Base-by-base conservation (phyloP, 805 yeast species). In the Ogataea dorogensis region DNA sequence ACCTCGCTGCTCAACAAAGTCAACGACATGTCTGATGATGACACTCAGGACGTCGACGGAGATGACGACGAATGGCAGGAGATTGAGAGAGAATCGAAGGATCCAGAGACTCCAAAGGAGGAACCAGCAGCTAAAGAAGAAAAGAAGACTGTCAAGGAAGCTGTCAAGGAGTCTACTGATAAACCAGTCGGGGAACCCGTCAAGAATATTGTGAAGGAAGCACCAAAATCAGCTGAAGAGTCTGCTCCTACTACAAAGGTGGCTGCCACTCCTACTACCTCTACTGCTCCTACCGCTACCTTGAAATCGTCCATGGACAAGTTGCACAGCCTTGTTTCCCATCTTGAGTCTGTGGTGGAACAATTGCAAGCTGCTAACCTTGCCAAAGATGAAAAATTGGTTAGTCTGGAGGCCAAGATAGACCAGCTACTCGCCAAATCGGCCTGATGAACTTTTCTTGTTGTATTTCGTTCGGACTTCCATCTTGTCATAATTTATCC, bases 291-390 rank as follows among this genome's bases (percentile, higher is more conserved):
- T 17, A 76, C 85, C 13, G 70, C 83, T 20, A 83, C 88, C 0
- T 67, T 85, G 42, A 81, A 81, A 51, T 81, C 76, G 7, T 77
- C 87, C 1, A 80, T 84, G 20, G 91, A 81, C 46, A 80, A 73
- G 44, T 65, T 85, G 36, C 76, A 83, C 5, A 40, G 63, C 2
- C 59, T 85, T 21, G 87, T 81, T 14, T 63, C 65, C 3, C 64
- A 69, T 18, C 67, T 85, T 30, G 88, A 84, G 54, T 37, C 61
- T 0, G 75, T 79, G 28, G 72, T 85, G 28, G 51, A 65, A 8
- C 68, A 61, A 37, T 65, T 85, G 40, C 64, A 70, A 7, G 64
- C 67, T 12, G 66, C 80, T 4, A 80, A 76, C 37, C 45, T 70
- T n/a, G 81, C 75, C 21, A 84, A 82, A 53, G 91, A 84, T 52